These are phyloP conservation scores for Neurospora sp. DNA, from an alignment of 2,329 filamentous ascomycete species.

Conservation along the genomic window DNA sequence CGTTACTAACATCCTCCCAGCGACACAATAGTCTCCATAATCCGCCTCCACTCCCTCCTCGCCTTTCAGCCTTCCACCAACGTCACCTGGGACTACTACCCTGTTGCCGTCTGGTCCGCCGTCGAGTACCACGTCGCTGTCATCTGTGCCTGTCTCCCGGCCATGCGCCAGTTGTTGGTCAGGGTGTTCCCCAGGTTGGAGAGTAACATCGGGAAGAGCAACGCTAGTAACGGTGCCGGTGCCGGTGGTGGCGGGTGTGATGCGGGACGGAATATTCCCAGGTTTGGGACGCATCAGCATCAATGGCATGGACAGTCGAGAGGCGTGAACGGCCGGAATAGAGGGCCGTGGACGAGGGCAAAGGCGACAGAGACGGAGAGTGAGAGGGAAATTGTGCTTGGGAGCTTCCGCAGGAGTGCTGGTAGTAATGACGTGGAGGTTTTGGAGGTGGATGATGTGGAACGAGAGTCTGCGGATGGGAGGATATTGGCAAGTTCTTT, in stretches of 20 bases:
- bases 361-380: not conserved
- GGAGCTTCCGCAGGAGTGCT: not conserved
- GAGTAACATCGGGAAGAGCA: not conserved
- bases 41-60: not conserved
- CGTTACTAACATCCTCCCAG: not conserved
- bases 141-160: constrained; percentile 8
- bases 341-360: not conserved
- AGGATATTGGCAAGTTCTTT: not conserved
- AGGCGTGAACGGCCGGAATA: not conserved
- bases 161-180: constrained; percentile 2
- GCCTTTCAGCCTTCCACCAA: not conserved
- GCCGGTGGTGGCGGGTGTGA: not conserved
- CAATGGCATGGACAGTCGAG: not conserved
- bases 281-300: not conserved
- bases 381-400: not conserved
- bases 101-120: constrained; percentile 2
- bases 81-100: not conserved
- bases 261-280: not conserved
- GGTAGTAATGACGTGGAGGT: not conserved
- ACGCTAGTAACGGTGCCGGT: not conserved
- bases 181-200: not conserved
- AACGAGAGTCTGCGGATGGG: not conserved
- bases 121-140: constrained; percentile 5
- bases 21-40: constrained; percentile 3
- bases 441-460: not conserved